These are phyloP conservation scores for Annulohypoxylon nitens DNA, from an alignment of 495 filamentous ascomycete genomes.

Conservation along the genomic window DNA sequence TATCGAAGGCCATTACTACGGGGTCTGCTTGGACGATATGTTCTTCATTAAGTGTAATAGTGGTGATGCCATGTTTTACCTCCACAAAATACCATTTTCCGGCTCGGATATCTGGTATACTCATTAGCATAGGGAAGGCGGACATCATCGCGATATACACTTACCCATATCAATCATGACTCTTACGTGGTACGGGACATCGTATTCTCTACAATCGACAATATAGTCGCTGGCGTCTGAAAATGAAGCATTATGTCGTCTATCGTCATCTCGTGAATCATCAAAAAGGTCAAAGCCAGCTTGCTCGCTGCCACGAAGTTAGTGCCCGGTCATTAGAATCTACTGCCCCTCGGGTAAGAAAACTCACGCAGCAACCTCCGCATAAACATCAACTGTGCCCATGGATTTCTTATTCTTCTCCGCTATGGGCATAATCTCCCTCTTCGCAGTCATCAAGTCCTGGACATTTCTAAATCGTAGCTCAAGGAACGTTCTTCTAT, in stretches of 20 bases:
- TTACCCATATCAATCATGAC: slow-evolving; percentile 94
- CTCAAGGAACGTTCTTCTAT: slow-evolving; percentile 86
- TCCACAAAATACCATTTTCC: slow-evolving; percentile 98
- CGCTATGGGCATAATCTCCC: slow-evolving; percentile 86
- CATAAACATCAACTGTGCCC: slow-evolving; percentile 98
- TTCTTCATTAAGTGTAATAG: slow-evolving; percentile 86
- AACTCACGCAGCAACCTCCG: slow-evolving; percentile 88
- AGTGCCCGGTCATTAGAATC: slow-evolving; percentile 32
- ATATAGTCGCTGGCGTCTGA: slow-evolving; percentile 96
- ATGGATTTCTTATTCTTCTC: slow-evolving; percentile 96
- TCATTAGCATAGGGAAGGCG: slow-evolving; percentile 43
- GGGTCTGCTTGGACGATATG: slow-evolving; percentile 90
- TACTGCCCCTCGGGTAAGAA: not conserved
- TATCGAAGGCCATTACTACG: slow-evolving; percentile 97
- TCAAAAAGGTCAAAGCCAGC: slow-evolving; percentile 97
- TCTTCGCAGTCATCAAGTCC: slow-evolving; percentile 85
- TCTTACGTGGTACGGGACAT: slow-evolving; percentile 99
- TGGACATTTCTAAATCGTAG: slow-evolving; percentile 87
- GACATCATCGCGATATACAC: slow-evolving; percentile 34
- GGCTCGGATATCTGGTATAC: slow-evolving; percentile 81
- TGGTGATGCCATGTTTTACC: slow-evolving; percentile 89
- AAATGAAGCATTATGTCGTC: slow-evolving; percentile 81
- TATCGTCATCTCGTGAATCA: slow-evolving; percentile 84
- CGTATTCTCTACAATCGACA: slow-evolving; percentile 98
- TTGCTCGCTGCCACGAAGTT: slow-evolving; percentile 70